Conservation (phyloP, 495 filamentous ascomycete species). For the Lasiosphaeris hirsuta region DNA sequence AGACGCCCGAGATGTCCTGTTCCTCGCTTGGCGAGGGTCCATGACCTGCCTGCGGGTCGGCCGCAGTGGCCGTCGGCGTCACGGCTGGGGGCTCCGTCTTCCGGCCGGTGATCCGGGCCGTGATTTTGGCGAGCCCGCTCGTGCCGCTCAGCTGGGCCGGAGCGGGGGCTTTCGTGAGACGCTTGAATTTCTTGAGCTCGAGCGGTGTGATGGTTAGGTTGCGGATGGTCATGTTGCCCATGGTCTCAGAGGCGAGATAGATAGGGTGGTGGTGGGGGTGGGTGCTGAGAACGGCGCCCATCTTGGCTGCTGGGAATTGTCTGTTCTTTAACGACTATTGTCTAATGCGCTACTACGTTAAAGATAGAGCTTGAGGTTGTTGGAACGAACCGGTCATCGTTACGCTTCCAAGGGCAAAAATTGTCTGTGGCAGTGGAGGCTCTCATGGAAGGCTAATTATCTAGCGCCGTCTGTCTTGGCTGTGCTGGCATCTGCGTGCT, state of each 20-base stretch:
- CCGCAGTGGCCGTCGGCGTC: constrained; percentile 19
- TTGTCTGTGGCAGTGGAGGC: too few relatives aligned
- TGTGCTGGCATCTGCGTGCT: too few relatives aligned
- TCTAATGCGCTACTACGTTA: neutral
- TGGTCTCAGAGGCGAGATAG: constrained; percentile 7
- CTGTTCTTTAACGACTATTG: neutral
- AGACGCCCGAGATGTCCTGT: constrained; percentile 33
- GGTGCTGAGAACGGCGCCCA: constrained; percentile 14
- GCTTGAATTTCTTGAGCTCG: constrained; percentile 70
- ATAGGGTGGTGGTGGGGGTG: constrained; percentile 3
- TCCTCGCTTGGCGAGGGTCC: constrained; percentile 13
- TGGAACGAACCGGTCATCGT: constrained; percentile 5
- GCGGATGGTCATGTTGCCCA: constrained; percentile 67
- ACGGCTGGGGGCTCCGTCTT: constrained; percentile 26
- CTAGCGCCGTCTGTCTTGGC: too few relatives aligned
- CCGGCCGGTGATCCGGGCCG: constrained; percentile 51
- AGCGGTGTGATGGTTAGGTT: constrained; percentile 78
- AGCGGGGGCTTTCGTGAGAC: constrained; percentile 52
- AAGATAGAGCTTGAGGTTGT: constrained; percentile 4
- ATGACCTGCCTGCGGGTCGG: constrained; percentile 3
- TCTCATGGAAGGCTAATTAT: too few relatives aligned
- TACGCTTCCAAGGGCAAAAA: neutral
- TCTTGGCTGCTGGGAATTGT: constrained; percentile 3
- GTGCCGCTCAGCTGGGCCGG: constrained; percentile 13
- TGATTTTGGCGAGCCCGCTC: constrained; percentile 44